These are phyloP conservation scores for Podospora anserina DNA, from an alignment of 495 filamentous ascomycete genomes.

Conservation along the genomic window DNA sequence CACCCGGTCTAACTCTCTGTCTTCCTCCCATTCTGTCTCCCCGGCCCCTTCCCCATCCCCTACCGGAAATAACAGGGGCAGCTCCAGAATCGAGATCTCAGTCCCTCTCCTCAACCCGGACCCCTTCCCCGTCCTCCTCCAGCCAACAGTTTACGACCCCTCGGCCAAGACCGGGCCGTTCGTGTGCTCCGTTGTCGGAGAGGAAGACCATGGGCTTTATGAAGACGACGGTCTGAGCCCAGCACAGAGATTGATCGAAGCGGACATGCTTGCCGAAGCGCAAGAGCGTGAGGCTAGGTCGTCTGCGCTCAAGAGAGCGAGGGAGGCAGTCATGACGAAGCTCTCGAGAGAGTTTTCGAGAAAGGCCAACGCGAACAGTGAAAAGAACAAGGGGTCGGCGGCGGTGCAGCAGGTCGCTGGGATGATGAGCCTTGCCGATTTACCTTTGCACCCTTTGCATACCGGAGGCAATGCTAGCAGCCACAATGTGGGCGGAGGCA, in stretches of 20 bases:
- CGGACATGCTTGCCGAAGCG: conserved; percentile 38
- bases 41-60: neutral
- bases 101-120: conserved; percentile 46
- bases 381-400: conserved; percentile 27
- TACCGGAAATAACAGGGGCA: conserved; percentile 9
- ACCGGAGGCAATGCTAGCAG: neutral
- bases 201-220: neutral
- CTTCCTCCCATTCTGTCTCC: conserved; percentile 11
- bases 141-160: conserved; percentile 47
- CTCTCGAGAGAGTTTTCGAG: conserved; percentile 41
- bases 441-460: neutral
- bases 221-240: conserved; percentile 40
- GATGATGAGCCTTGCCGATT: neutral
- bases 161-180: conserved; percentile 34
- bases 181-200: conserved; percentile 8
- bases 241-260: conserved; percentile 42
- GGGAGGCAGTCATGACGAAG: conserved; percentile 46
- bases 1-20: conserved; percentile 9
- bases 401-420: conserved; percentile 24
- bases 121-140: conserved; percentile 43
- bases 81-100: conserved; percentile 36
- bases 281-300: conserved; percentile 41
- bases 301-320: conserved; percentile 43
- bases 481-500: conserved; percentile 4
- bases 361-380: conserved; percentile 4